Percentiles rank a stretch among this genome's conserved stretches.
These are phyloP conservation scores for Parmelia sp. DNA, from an alignment of 495 filamentous ascomycete genomes.

Conservation along the genomic window DNA sequence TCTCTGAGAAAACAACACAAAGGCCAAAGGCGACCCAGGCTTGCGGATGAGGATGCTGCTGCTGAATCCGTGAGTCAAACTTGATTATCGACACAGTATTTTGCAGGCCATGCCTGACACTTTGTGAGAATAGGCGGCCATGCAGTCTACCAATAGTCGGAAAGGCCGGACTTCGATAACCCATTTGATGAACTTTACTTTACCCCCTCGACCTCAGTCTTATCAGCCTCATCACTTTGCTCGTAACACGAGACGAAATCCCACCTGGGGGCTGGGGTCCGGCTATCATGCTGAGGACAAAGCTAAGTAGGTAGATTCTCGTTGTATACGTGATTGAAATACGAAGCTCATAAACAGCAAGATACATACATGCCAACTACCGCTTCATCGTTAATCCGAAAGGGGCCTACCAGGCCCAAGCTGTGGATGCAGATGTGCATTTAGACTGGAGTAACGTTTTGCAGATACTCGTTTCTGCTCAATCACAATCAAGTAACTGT, in stretches of 20 bases:
- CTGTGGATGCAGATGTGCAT: conserved; percentile 80
- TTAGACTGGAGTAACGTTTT: conserved; percentile 86
- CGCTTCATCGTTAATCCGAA: conserved; percentile 87
- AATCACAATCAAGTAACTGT: conserved; percentile 81
- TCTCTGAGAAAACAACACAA: conserved; percentile 67
- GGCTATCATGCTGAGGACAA: conserved; percentile 91
- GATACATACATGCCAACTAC: conserved; percentile 96
- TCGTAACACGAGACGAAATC: conserved; percentile 54
- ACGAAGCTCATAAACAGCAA: conserved; percentile 26
- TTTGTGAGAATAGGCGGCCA: conserved; percentile 51
- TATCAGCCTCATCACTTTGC: conserved; percentile 49
- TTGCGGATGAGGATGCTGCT: conserved; percentile 73
- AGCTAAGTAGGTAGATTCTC: conserved; percentile 51
- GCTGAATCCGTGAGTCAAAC: conserved; percentile 61
- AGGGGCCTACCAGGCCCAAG: conserved; percentile 71
- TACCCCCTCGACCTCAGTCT: conserved; percentile 68
- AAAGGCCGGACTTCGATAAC: conserved; percentile 96
- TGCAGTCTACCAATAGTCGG: conserved; percentile 75
- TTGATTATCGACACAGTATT: conserved; percentile 2
- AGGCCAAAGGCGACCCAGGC: conserved; percentile 46
- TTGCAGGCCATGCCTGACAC: conserved; percentile 26
- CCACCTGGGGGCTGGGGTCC: conserved; percentile 80
- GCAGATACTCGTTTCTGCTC: conserved; percentile 82
- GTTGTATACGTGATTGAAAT: neutral
- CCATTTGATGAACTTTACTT: conserved; percentile 86